A percentile compares a stretch with the other conserved stretches of the same genome.
Conservation (phyloP, 495 filamentous ascomycete genomes). For the Neurospora sp. region DNA sequence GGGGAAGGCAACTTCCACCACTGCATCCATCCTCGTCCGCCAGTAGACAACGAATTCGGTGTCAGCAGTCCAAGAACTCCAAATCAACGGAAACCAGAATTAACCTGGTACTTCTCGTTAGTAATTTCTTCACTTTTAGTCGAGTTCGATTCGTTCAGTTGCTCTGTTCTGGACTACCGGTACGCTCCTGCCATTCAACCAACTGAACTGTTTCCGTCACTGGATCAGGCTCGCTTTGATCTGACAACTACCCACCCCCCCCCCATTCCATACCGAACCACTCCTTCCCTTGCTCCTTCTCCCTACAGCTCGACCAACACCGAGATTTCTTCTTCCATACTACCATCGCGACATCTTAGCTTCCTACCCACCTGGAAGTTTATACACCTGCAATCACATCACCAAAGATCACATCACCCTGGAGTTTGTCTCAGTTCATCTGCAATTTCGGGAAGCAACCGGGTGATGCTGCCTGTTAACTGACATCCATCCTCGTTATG, state of each 20-base stretch:
- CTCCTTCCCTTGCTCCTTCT: slow-evolving; percentile 1
- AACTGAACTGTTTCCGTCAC: neutral
- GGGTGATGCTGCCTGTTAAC: neutral
- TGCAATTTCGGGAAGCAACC: neutral
- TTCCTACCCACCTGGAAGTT: neutral
- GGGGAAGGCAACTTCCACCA: neutral
- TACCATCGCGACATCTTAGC: neutral
- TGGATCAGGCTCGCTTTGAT: slow-evolving; percentile 1
- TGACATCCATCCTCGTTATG: slow-evolving; percentile 28
- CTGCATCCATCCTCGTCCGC: neutral
- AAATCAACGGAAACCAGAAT: neutral
- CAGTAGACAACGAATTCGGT: neutral
- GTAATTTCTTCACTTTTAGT: neutral
- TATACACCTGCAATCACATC: neutral
- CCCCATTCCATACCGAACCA: neutral
- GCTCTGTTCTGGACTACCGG: neutral
- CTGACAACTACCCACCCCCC: neutral
- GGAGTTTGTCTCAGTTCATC: neutral
- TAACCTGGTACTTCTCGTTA: neutral
- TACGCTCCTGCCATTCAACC: neutral
- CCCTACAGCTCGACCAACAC: neutral
- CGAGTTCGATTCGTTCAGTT: neutral
- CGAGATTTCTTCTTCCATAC: neutral
- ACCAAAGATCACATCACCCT: neutral
- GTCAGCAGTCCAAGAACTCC: neutral